phyloP scores from a whole-genome alignment of 441 rosid genomes.

The Bruguiera hainesii region DNA sequence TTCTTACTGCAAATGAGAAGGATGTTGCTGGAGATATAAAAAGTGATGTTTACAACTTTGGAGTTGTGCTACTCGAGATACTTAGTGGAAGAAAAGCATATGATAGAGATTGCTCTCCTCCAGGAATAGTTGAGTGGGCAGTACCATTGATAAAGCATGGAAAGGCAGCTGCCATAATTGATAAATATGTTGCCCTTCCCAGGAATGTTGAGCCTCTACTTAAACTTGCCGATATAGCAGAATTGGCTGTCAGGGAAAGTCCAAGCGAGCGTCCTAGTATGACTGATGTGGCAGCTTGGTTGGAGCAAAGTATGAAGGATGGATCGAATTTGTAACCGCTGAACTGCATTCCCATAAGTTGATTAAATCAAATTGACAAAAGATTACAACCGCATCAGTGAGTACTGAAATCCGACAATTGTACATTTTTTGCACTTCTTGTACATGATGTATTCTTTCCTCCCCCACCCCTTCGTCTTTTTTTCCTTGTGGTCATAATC shows the following conservation, averaged over 20 bases:
- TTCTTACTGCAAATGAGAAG: slow-evolving; percentile 46
- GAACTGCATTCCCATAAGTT: slow-evolving; percentile 10
- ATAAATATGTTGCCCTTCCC: slow-evolving; percentile 49
- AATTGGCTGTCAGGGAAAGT: slow-evolving; percentile 51
- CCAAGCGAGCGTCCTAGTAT: slow-evolving; percentile 56
- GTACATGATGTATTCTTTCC: slow-evolving; percentile 32
- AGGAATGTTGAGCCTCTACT: slow-evolving; percentile 70
- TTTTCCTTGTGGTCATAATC: slow-evolving; percentile 12
- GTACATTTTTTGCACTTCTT: slow-evolving; percentile 41
- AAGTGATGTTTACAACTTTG: slow-evolving; percentile 67
- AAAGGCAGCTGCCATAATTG: slow-evolving; percentile 53
- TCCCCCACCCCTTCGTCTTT: not conserved
- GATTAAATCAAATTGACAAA: slow-evolving; percentile 13
- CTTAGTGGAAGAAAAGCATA: slow-evolving; percentile 80
- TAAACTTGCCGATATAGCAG: slow-evolving; percentile 68
- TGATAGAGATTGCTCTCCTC: slow-evolving; percentile 60
- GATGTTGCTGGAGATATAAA: slow-evolving; percentile 44
- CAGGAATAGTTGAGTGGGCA: slow-evolving; percentile 66
- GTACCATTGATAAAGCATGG: slow-evolving; percentile 55
- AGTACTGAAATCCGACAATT: slow-evolving; percentile 31
- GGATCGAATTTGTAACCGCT: slow-evolving; percentile 45
- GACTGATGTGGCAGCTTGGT: slow-evolving; percentile 53
- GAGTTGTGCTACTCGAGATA: slow-evolving; percentile 71
- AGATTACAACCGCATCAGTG: slow-evolving; percentile 9
- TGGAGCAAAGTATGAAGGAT: slow-evolving; percentile 66